phyloP scores from a whole-genome alignment of 805 yeast species.

The Cyberlindnera mrakii region DNA sequence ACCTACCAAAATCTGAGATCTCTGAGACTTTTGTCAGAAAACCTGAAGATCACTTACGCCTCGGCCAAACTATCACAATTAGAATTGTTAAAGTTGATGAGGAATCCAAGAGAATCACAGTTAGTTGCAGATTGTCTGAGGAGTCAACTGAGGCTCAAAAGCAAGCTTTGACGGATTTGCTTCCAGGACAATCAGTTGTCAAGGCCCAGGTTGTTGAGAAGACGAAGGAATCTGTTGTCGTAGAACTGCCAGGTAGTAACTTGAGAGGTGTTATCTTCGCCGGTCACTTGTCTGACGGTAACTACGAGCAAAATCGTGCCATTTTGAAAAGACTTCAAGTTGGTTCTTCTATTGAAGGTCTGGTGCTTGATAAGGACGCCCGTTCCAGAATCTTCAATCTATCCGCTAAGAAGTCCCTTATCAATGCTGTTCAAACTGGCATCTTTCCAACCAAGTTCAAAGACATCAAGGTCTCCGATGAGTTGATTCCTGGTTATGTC shows the following conservation, averaged over 20 bases:
- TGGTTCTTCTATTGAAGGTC: conserved; percentile 54
- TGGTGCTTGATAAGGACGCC: conserved; percentile 62
- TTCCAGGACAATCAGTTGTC: conserved; percentile 58
- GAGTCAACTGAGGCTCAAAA: conserved; percentile 42
- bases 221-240: conserved; percentile 63
- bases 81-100: conserved; percentile 54
- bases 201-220: conserved; percentile 63
- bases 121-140: conserved; percentile 66
- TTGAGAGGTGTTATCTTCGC: conserved; percentile 66
- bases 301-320: conserved; percentile 66
- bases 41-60: conserved; percentile 69
- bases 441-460: conserved; percentile 52
- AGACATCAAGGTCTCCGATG: conserved; percentile 47
- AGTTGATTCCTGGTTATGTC: conserved; percentile 63
- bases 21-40: conserved; percentile 79
- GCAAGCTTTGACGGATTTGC: conserved; percentile 39
- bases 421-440: conserved; percentile 52
- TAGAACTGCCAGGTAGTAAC: conserved; percentile 44
- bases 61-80: conserved; percentile 81
- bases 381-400: conserved; percentile 55
- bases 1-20: conserved; percentile 81
- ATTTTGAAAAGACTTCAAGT: conserved; percentile 53
- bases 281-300: conserved; percentile 75
- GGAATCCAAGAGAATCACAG: conserved; percentile 50
- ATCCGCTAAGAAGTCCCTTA: conserved; percentile 59